Evolutionary conservation across 805 yeast genomes (phyloP).

Genomic region (Cyberlindnera galapagoensis): DNA sequence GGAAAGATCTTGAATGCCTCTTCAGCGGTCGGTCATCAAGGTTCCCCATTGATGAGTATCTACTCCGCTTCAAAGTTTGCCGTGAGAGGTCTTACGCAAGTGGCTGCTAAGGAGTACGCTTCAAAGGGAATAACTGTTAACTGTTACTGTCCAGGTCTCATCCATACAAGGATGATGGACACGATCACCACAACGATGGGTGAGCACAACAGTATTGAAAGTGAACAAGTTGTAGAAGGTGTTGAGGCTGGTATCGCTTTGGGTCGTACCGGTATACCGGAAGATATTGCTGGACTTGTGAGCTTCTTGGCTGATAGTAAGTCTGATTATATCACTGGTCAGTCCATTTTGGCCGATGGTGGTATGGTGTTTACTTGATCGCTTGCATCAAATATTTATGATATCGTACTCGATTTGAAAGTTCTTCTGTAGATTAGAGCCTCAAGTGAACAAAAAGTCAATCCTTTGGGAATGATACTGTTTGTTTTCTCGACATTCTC

Average conservation of each 20-base stretch:
- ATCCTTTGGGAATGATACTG: no score
- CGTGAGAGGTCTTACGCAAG: slow-evolving; percentile 29
- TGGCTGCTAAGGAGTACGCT: slow-evolving; percentile 32
- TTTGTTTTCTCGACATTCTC: no score
- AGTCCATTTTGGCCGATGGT: slow-evolving; percentile 29
- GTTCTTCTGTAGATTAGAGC: no score
- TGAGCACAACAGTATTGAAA: slow-evolving; percentile 19
- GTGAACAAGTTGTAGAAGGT: slow-evolving; percentile 24
- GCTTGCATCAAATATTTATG: no score
- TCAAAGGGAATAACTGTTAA: slow-evolving; percentile 30
- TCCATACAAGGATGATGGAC: slow-evolving; percentile 31
- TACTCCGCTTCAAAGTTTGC: slow-evolving; percentile 33
- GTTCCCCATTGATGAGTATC: slow-evolving; percentile 25
- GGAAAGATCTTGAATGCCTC: slow-evolving; percentile 34
- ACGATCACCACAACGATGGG: slow-evolving; percentile 22
- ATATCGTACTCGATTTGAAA: no score
- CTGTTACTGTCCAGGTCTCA: slow-evolving; percentile 33
- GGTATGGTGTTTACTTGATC: slow-evolving; percentile 24
- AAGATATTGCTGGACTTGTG: slow-evolving; percentile 31
- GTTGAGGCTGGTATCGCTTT: slow-evolving; percentile 26
- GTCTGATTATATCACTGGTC: slow-evolving; percentile 30
- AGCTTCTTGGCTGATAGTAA: slow-evolving; percentile 31
- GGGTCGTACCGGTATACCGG: slow-evolving; percentile 29
- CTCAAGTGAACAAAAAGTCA: no score
- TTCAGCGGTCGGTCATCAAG: slow-evolving; percentile 28